A percentile compares a stretch with the other conserved stretches of the same genome.
phyloP scores from a whole-genome alignment of 2,329 filamentous ascomycete species.

The Epichloe festucae region DNA sequence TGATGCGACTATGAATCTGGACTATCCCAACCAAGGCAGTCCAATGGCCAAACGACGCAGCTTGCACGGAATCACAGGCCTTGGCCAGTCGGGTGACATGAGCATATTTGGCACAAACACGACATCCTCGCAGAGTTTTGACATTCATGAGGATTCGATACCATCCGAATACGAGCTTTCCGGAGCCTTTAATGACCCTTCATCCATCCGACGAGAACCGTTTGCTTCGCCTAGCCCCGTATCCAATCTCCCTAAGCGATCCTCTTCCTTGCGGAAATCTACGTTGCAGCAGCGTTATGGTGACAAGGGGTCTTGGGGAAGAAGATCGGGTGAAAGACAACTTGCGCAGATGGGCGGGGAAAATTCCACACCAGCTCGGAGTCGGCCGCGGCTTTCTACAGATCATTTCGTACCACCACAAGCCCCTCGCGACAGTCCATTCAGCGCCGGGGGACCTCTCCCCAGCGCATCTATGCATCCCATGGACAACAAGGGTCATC shows the following conservation, averaged over 20 bases:
- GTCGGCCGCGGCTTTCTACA: constrained; percentile 60
- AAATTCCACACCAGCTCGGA: constrained; percentile 43
- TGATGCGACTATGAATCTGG: constrained; percentile 79
- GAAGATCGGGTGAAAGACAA: constrained; percentile 44
- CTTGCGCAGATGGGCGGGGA: constrained; percentile 39
- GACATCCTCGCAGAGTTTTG: constrained; percentile 31
- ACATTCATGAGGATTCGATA: constrained; percentile 35
- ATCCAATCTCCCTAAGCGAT: constrained; percentile 49
- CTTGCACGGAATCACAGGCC: constrained; percentile 59
- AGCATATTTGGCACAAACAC: constrained; percentile 60
- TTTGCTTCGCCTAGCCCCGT: constrained; percentile 33
- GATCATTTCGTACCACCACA: constrained; percentile 62
- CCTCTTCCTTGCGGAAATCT: constrained; percentile 70
- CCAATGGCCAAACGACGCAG: constrained; percentile 87
- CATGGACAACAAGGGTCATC: constrained; percentile 30
- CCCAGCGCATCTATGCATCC: constrained; percentile 41
- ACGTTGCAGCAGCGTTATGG: constrained; percentile 75
- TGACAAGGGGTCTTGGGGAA: constrained; percentile 51
- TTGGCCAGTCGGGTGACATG: constrained; percentile 44
- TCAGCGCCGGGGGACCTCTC: constrained; percentile 41
- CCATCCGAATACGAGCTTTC: constrained; percentile 41
- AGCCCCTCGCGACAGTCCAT: constrained; percentile 47
- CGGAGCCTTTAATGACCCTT: constrained; percentile 13
- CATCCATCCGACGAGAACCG: constrained; percentile 22
- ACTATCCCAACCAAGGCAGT: constrained; percentile 64